Base-by-base conservation (phyloP, 352 stramenopile species). In the Blastocystis sp. region DNA sequence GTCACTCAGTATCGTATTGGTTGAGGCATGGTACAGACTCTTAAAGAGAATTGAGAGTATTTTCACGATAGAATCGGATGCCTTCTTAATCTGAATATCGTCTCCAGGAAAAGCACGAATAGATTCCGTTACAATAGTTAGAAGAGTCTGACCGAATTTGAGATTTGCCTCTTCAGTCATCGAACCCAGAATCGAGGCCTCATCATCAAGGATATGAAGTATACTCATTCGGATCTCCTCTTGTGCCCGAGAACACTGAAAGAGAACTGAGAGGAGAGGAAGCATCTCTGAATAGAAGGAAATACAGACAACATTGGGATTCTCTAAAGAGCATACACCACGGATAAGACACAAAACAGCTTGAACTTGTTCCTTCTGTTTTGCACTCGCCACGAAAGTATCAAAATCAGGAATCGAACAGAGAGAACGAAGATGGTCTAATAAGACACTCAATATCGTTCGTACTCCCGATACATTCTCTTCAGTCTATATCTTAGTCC, bases 171-270 rank as follows among this genome's bases (percentile, higher is more conserved):
- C 30, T 51, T 76, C n/a, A 44, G 64, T 27, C n/a, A 76, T 37
- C 0, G 13, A 37, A 22, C 64, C 5, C 6, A 76, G 9, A 2
- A 44, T 13, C 2, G 64, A 30, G 19, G 64, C 64, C 0, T 30
- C 35, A 19, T 84, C 73, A 22, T 24, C 6, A 15, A 84, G 53
- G 11, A 84, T n/a, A 5, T 84, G 57, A 9, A 84, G 56, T 6
- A 68, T n/a, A 35, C 44, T 22, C 9, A 66, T 11, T 5, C 53
- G 53, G 1, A 84, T 35, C 0, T 84, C 48, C 17, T 84, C 73
- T 37, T 84, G n/a, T 3, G 68, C 53, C 7, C 22, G 13, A 19
- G 51, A 7, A 30, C 59, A 51, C 7, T 35, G 53, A 27, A 68
- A 66, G 13, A 84, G 73, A 33, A 35, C 5, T 1, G 73, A 57